Base-by-base conservation (phyloP, 148 eudicot species). In the Rhododendron ferrugineum region DNA sequence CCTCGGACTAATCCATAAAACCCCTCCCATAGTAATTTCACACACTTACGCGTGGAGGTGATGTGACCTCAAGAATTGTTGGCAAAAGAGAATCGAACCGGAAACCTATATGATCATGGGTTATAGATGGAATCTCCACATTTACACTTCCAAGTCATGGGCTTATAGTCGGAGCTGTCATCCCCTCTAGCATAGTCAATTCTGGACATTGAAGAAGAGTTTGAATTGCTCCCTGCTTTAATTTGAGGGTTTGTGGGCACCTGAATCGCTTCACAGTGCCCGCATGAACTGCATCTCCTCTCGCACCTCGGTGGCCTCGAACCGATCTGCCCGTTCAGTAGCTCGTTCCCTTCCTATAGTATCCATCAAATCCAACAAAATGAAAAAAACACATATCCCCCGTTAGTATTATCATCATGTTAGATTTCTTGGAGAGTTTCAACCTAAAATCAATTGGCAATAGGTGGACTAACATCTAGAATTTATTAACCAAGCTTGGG, bases 141-240 rank as follows among this genome's bases (percentile, higher is more conserved):
- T 88, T 93, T 92, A 85, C 95, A 93, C 62, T 90, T 93, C 95
- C 93, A 93, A 73, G 92, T 89, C 91, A 93, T 90, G 83, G 95
- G 93, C 88, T 90, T 93, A 86, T 93, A 93, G 82, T 93, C 90
- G 42, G 93, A 89, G 85, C 68, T 62, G 83, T 52, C 87, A 30
- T 86, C 91, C 30, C 84, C 87, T 75, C 84, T 87, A 11, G 87
- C 83, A 66, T 84, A 86, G 13, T 80, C 88, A 36, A 85, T 85
- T 18, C 60, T 54, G 22, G 80, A 70, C 40, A 86, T 30, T 11
- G 85, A 40, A 5, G 90, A 77, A 20, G 88, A 72, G 32, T 78
- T 87, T 16, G 60, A 54, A 54, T 50, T 83, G 80, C 28, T n/a
- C 58, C 85, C 84, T 32, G 26, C 49, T 79, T 81, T 85, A 0